phyloP scores from a whole-genome alignment of 257 asterid species.

The Solanum chilense region DNA sequence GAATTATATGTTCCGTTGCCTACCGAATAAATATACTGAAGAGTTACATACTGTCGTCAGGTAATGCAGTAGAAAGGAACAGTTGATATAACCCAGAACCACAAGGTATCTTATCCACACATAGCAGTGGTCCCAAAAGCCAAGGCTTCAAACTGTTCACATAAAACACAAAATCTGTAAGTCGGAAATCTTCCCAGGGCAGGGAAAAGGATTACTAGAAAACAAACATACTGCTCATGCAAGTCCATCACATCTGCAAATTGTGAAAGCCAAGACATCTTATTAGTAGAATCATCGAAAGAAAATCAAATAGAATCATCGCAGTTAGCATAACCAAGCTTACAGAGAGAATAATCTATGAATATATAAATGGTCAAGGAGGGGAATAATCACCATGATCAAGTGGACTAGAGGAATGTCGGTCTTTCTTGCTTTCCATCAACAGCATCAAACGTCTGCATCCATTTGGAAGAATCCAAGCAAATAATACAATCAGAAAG shows the following conservation, averaged over 20 bases:
- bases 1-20: not conserved
- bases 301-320: not conserved
- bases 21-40: not conserved
- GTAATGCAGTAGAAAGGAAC: slow-evolving; percentile 69
- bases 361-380: not conserved
- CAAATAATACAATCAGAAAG: not conserved
- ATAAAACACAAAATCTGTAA: not conserved
- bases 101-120: slow-evolving; percentile 68
- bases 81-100: slow-evolving; percentile 80
- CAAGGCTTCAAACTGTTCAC: slow-evolving; percentile 59
- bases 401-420: slow-evolving; percentile 42
- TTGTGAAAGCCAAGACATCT: slow-evolving; percentile 4
- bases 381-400: slow-evolving; percentile 56
- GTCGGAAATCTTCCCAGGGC: slow-evolving; percentile 1
- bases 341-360: not conserved
- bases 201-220: slow-evolving; percentile 2
- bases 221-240: slow-evolving; percentile 73
- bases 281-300: not conserved
- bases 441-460: slow-evolving; percentile 78
- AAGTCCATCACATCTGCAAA: slow-evolving; percentile 79
- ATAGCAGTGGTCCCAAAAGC: slow-evolving; percentile 84
- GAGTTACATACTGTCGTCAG: slow-evolving; percentile 59
- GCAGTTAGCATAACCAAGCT: not conserved
- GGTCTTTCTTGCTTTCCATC: slow-evolving; percentile 92
- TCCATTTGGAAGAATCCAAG: slow-evolving; percentile 3